Evolutionary conservation across 1,284 basidiomycete genomes (phyloP).

Genomic region (Ceratobasidium theobromae): DNA sequence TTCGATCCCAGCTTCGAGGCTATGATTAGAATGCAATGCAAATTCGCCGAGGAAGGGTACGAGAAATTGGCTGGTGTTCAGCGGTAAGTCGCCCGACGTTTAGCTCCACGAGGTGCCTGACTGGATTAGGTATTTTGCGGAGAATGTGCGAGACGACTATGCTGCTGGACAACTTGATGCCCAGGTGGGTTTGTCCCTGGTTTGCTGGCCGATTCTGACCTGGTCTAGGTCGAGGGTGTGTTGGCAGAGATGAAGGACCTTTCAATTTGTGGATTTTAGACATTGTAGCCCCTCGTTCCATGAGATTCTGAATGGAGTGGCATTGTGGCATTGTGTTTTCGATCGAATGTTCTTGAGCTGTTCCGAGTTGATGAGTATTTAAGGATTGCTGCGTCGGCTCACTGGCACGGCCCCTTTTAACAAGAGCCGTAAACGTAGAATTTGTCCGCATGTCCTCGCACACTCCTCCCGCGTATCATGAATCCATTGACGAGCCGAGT

Average conservation of each 20-base stretch:
- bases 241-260: slow-evolving; percentile 96
- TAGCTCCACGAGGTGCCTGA: background rate
- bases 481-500: slow-evolving; percentile 13
- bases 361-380: background rate
- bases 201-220: background rate
- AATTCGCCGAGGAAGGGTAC: slow-evolving; percentile 97
- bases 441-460: background rate
- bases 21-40: slow-evolving; percentile 97
- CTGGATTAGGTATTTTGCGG: slow-evolving; percentile 74
- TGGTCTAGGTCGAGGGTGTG: slow-evolving; percentile 75
- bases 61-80: slow-evolving; percentile 97
- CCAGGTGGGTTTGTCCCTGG: slow-evolving; percentile 58
- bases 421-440: background rate
- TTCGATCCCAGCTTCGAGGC: slow-evolving; percentile 99
- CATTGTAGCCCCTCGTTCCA: background rate
- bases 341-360: background rate
- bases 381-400: background rate
- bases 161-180: slow-evolving; percentile 94
- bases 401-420: background rate
- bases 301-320: background rate
- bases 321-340: background rate
- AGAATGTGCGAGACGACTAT: slow-evolving; percentile 92
- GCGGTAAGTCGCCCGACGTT: slow-evolving; percentile 51
- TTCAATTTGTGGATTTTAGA: slow-evolving; percentile 68
- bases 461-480: slow-evolving; percentile 16